These are phyloP conservation scores for Acer saccharum DNA, from an alignment of 345 rosid species.

Conservation along the genomic window DNA sequence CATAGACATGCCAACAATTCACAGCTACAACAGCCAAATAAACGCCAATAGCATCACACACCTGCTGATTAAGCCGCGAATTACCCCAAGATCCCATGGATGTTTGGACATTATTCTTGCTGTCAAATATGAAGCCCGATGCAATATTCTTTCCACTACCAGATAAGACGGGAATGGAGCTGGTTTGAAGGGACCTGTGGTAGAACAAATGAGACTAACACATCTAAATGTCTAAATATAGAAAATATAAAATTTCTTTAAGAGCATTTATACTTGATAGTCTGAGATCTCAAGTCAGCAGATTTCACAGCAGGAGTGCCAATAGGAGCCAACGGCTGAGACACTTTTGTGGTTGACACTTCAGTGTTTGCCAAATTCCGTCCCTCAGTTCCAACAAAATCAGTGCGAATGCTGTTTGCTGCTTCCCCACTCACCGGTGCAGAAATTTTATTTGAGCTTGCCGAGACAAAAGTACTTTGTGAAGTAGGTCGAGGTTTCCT, in stretches of 20 bases:
- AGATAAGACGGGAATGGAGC: slow-evolving; percentile 37
- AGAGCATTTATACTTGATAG: slow-evolving; percentile 48
- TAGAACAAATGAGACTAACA: slow-evolving; percentile 23
- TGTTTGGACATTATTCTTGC: slow-evolving; percentile 59
- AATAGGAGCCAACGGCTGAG: slow-evolving; percentile 76
- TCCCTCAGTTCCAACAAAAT: slow-evolving; percentile 42
- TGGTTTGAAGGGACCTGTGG: slow-evolving; percentile 54
- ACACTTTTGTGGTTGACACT: slow-evolving; percentile 34
- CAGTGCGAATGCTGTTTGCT: slow-evolving; percentile 34
- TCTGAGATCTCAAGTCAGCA: slow-evolving; percentile 52
- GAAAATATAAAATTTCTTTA: slow-evolving; percentile 14
- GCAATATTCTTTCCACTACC: slow-evolving; percentile 49
- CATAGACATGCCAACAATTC: neutral
- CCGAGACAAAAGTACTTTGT: slow-evolving; percentile 38
- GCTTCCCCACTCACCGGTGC: slow-evolving; percentile 44
- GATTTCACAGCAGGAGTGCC: slow-evolving; percentile 70
- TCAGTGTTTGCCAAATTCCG: slow-evolving; percentile 36
- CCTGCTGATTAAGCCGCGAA: slow-evolving; percentile 72
- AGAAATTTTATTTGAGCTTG: slow-evolving; percentile 47
- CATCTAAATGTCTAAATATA: slow-evolving; percentile 9
- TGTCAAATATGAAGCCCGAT: slow-evolving; percentile 52
- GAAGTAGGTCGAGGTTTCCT: slow-evolving; percentile 52
- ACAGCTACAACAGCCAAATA: neutral
- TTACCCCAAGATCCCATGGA: slow-evolving; percentile 77
- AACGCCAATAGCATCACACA: slow-evolving; percentile 19